Conservation (phyloP, 257 asterid species). For the Datura wrightii region DNA sequence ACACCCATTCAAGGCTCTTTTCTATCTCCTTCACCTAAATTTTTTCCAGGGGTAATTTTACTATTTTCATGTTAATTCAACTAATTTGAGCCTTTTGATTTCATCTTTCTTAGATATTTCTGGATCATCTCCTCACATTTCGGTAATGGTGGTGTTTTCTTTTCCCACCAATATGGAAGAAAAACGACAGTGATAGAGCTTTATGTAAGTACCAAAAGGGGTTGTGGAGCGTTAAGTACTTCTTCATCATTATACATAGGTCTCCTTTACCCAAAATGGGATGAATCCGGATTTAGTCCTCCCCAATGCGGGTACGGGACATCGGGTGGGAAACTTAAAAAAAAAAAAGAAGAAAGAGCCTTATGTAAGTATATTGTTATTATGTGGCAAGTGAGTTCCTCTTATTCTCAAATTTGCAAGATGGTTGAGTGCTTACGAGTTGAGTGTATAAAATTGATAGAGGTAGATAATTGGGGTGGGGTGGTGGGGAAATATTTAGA, state of each 20-base stretch:
- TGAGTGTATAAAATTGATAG: neutral
- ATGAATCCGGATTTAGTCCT: no score
- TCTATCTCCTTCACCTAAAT: neutral
- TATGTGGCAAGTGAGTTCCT: neutral
- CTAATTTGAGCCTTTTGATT: neutral
- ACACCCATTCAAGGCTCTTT: constrained; percentile 2
- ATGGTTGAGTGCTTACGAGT: neutral
- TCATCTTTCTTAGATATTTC: neutral
- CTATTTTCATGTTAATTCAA: neutral
- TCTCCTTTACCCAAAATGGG: no score
- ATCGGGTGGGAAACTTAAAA: neutral
- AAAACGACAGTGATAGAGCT: neutral
- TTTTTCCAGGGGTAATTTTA: neutral
- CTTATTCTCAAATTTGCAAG: neutral
- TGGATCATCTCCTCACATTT: neutral
- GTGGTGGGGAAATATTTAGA: neutral
- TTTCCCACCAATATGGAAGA: neutral
- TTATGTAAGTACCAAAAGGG: no score
- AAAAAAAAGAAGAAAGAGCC: neutral
- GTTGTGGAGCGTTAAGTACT: no score
- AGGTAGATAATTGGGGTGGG: neutral
- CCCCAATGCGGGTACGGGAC: no score
- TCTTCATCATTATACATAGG: no score
- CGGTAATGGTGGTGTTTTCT: neutral
- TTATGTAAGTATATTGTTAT: neutral